Base-by-base conservation (phyloP, 2,329 filamentous ascomycete genomes). In the Exophiala sideris region DNA sequence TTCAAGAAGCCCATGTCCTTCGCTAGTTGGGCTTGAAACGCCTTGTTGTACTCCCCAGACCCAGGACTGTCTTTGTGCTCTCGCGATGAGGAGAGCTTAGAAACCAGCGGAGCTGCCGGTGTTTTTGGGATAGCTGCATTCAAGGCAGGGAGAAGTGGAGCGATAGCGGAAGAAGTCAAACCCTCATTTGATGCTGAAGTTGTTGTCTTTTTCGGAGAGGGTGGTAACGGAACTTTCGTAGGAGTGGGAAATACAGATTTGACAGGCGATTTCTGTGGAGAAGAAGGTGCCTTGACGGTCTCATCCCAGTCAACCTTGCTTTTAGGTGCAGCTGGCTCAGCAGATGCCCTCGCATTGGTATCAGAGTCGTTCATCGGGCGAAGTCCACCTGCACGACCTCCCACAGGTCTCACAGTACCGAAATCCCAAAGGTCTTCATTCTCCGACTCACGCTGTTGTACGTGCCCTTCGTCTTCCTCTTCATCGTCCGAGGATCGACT, bases 401-500 rank as follows among this genome's bases (percentile, higher is more conserved):
- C 82, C n/a, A 86, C 85, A 5, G 95, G 85, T 52, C 91, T 82
- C 48, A 99, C 89, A 0, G 94, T 99, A 40, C 94, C 94, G 75
- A 99, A 99, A 70, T 99, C 94, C 94, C 94, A 99, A 68, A 97
- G 83, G 69, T 97, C 94, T 68, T 96, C 89, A 33, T 87, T 80
- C 53, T 85, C 80, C 52, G 77, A 71, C 45, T 77, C 71, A 16
- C 75, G 73, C 55, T 50, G 52, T 35, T 53, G 57, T n/a, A 41
- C 42, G 32, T 50, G 20, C 62, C 64, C 14, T 59, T 60, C 79
- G 35, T 81, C 77, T 7, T 76, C 78, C 18, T 88, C 84, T 24
- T 79, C 76, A 21, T 82, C 79, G 6, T 90, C 87, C 1, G 88
- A 83, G 11, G 84, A 82, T 33, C 84, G 82, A 34, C 84, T 82